These are phyloP conservation scores for Plasmopara halstedii DNA, from an alignment of 352 stramenopile genomes.

Conservation along the genomic window DNA sequence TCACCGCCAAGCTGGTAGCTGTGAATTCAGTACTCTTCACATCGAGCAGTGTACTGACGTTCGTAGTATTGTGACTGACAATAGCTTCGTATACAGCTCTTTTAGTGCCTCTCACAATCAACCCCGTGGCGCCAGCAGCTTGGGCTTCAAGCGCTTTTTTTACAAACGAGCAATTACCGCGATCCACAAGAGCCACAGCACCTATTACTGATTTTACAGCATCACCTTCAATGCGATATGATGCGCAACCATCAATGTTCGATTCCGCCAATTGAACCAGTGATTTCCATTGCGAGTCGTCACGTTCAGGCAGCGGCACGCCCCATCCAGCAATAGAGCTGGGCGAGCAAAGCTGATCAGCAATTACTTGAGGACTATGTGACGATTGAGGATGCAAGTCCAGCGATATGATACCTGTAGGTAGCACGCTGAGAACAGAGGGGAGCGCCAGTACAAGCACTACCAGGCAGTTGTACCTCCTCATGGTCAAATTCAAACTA, in stretches of 20 bases:
- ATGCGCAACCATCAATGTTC: conserved; percentile 36
- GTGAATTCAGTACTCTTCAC: not conserved
- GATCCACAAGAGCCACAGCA: conserved; percentile 49
- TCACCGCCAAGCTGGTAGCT: not conserved
- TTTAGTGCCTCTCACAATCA: conserved; percentile 56
- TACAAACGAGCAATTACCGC: conserved; percentile 72
- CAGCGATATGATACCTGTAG: conserved; percentile 36
- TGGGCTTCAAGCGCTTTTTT: conserved; percentile 50
- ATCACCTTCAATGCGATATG: conserved; percentile 18
- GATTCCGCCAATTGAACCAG: conserved; percentile 24
- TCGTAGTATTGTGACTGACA: conserved; percentile 32
- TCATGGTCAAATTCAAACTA: not conserved
- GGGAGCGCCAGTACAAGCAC: conserved; percentile 18
- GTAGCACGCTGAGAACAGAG: conserved; percentile 24
- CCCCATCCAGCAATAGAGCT: conserved; percentile 52
- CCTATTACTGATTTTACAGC: conserved; percentile 9
- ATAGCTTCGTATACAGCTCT: conserved; percentile 53
- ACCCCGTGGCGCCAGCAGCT: conserved; percentile 36
- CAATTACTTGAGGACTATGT: conserved; percentile 23
- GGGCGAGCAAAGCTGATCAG: conserved; percentile 44
- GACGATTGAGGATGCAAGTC: conserved; percentile 20
- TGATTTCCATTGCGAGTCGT: conserved; percentile 50
- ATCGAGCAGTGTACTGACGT: conserved; percentile 6
- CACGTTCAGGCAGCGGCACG: conserved; percentile 31
- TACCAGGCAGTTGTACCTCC: conserved; percentile 5